These are phyloP conservation scores for Fusarium napiforme DNA, from an alignment of 2,329 filamentous ascomycete genomes.

Conservation along the genomic window DNA sequence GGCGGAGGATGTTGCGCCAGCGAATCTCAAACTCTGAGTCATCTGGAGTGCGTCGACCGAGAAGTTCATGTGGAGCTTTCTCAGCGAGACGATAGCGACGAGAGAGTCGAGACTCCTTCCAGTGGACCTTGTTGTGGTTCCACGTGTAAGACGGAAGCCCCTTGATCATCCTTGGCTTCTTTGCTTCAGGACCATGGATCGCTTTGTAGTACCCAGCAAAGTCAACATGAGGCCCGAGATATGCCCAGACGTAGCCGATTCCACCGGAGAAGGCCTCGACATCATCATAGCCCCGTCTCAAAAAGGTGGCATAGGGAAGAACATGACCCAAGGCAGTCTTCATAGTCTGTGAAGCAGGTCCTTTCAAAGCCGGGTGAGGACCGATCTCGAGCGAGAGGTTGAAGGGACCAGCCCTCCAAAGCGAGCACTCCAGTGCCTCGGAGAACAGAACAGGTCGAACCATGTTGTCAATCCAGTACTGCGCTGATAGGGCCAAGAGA, in stretches of 20 bases:
- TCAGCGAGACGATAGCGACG: neutral
- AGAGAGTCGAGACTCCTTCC: conserved; percentile 1
- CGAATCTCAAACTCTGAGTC: neutral
- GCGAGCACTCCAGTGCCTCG: neutral
- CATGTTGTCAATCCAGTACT: conserved; percentile 14
- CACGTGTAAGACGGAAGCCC: neutral
- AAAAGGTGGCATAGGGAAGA: neutral
- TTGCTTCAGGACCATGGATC: neutral
- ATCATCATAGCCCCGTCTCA: neutral
- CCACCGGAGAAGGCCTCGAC: neutral
- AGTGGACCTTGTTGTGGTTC: neutral
- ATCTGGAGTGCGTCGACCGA: neutral
- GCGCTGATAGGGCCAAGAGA: neutral
- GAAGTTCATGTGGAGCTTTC: neutral
- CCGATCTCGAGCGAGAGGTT: neutral
- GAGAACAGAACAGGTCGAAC: neutral
- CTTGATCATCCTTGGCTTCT: neutral
- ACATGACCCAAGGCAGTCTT: neutral
- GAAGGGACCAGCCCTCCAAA: neutral
- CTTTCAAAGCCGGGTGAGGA: neutral
- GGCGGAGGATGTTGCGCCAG: neutral
- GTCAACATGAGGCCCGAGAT: neutral
- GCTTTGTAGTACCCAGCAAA: neutral
- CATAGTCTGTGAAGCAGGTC: neutral
- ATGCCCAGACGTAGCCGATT: neutral